Base-by-base conservation (phyloP, 2,329 filamentous ascomycete genomes). In the Cladosporium austrohemisphaericum region DNA sequence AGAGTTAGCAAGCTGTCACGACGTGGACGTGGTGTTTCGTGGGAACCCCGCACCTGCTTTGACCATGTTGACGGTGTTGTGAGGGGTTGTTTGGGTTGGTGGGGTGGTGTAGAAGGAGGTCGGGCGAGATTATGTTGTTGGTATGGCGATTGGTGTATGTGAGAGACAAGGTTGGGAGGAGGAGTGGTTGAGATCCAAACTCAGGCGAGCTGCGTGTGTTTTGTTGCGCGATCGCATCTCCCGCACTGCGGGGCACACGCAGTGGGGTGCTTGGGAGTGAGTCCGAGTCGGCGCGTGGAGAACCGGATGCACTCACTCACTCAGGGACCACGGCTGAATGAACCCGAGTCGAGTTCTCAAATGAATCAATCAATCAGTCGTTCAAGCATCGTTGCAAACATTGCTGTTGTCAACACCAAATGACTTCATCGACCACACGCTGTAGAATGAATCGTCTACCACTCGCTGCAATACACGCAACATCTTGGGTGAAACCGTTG, bases 61-160 rank as follows among this genome's bases (percentile, higher is more conserved):
- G 55, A 60, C 57, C 61, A 64, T 64, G 41, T 47, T 59, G 54
- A 54, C 52, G 49, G 49, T 47, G 52, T 44, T 25, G 41, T 43
- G 29, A 20, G 32, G 14, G 50, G 49, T 47, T 33, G 36, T 16
- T 49, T 26, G 26, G 41, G 19, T 37, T 3, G 10, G 32, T n/a
- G 33, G 13, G 25, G 16, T 10, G 19, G 14, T 16, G 16, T 20
- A 14, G 19, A 22, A 45, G 26, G 9, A 4, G 29, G 38, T 13
- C 37, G 35, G 45, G 40, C 28, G 46, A 41, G 45, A 52, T 20
- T 44, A 38, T 14, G 32, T 14, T 35, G 18, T n/a, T 19, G 14
- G 20, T 25, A 20, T 23, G 36, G 33, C 19, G 22, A 38, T n/a
- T n/a, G 25, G 33, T 18, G 44, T 19, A 20, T 23, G 33, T 29